Base-by-base conservation (phyloP, 108 stramenopile genomes). In the Fragilaria crotonensis region DNA sequence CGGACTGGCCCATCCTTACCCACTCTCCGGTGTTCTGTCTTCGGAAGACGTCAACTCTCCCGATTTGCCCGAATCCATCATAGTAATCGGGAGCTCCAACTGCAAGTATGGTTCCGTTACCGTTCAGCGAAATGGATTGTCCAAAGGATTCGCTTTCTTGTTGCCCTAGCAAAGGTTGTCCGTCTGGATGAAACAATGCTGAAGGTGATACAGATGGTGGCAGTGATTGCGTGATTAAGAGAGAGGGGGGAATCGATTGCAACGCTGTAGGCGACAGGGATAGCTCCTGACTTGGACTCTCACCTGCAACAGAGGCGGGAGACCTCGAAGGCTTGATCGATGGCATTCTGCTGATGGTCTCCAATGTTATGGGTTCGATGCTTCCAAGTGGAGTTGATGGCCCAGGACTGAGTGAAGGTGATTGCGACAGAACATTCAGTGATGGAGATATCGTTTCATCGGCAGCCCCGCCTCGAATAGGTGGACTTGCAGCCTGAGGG, bases 31-130 rank as follows among this genome's bases (percentile, higher is more conserved):
- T 47, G 32, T 68, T 58, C 9, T 48, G 60, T 41, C 36, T 7
- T 14, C 14, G 11, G 27, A 60, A 71, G 9, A 65, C 51, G 5
- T 52, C 48, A n/a, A 64, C 70, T 9, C 52, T 44, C 18, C 75
- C 79, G n/a, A 74, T 70, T 20, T 57, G 47, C 17, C 73, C 78
- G n/a, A 61, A 41, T 11, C 17, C 4, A 28, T 36, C 26, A 25
- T 62, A 45, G 7, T 54, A 59, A 29, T 45, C 47, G 20, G 62
- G 48, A 48, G 68, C 73, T 5, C 70, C 75, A 11, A 74, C 62
- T 5, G 67, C 80, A 33, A 81, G 14, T 18, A 67, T 49, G 2
- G 1, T 59, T 9, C 80, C 80, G 29, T 81, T 66, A 3, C 50
- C 48, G 5, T 68, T 63, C 25, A 81, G 49, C 27, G 60, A 60